Evolutionary conservation across 2,329 filamentous ascomycete genomes (phyloP).

Genomic region (Clonostachys sp.): DNA sequence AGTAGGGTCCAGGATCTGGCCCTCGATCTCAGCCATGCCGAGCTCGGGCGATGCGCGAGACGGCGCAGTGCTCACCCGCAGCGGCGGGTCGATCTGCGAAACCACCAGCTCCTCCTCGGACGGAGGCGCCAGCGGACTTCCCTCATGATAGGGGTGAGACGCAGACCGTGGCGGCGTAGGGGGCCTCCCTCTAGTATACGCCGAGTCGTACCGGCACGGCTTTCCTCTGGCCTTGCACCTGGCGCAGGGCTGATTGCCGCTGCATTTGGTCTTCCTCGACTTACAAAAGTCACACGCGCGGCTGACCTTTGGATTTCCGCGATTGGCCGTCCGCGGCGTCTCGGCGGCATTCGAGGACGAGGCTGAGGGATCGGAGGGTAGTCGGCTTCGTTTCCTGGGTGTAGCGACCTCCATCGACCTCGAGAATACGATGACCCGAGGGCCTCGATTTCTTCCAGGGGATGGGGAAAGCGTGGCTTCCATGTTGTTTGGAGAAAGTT

Average conservation of each 20-base stretch:
- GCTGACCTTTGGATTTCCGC: conserved; percentile 18
- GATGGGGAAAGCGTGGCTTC: no score
- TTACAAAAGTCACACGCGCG: conserved; percentile 22
- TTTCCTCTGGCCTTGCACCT: conserved; percentile 19
- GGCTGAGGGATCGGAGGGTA: neutral
- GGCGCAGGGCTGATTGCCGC: conserved; percentile 20
- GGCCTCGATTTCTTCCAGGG: no score
- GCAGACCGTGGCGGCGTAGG: conserved; percentile 24
- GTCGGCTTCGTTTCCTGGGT: no score
- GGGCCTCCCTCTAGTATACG: conserved; percentile 23
- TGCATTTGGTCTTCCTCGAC: conserved; percentile 16
- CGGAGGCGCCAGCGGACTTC: neutral
- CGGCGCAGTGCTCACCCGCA: no score
- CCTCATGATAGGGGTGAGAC: conserved; percentile 6
- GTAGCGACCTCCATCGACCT: no score
- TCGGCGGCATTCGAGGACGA: neutral
- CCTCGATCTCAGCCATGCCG: conserved; percentile 42
- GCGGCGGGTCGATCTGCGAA: no score
- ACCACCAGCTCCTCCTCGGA: neutral
- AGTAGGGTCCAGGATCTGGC: conserved; percentile 46
- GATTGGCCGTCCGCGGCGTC: neutral
- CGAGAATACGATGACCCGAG: no score
- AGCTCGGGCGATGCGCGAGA: conserved; percentile 34
- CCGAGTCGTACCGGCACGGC: conserved; percentile 20
- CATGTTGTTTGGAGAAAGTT: no score